Base-by-base conservation (phyloP, 2,329 filamentous ascomycete genomes). In the Ampelomyces quisqualis region DNA sequence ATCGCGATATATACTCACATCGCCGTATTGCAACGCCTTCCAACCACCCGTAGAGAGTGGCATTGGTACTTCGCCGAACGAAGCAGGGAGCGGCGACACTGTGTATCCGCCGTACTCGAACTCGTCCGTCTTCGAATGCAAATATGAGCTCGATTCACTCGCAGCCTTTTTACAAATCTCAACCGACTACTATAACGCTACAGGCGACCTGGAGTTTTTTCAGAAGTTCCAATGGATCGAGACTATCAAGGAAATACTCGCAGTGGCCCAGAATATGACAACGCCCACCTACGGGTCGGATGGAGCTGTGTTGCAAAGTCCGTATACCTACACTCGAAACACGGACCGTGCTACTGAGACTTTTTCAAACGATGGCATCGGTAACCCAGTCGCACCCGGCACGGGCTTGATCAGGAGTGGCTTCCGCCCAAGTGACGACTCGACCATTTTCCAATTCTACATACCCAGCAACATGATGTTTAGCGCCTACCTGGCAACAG, bases 381-480 rank as follows among this genome's bases (percentile, higher is more conserved):
- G 74, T 11, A 77, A 76, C 38, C 74, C 75, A 3, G 66, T 73
- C n/a, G 67, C 68, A 18, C 71, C 71, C 37, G 71, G 68, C 30
- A 77, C 73, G 14, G 74, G 74, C 4, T 62, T 77, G 11, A 69
- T 77, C 38, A 65, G 75, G 26, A 74, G 70, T 3, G 73, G 70
- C 9, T 77, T 77, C 60, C 66, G 75, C 8, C 75, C 75, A 3
- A 73, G 71, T 19, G 75, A 77, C 49, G 74, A 77, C 51, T 53
- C 70, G 0, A 76, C 73, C 5, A 75, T 76, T 34, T 77, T 67
- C 47, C 73, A 77, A 49, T 61, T 74, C 34, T 72, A 73, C 57
- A 72, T 77, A 15, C 74, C 74, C 0, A 64, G 70, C 38, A 78
- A 77, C 39, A 89, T 89, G 84, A 87, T 88, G 84, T 83, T 89